These are phyloP conservation scores for Curvularia verruculosa DNA, from an alignment of 2,329 filamentous ascomycete species.

Conservation along the genomic window DNA sequence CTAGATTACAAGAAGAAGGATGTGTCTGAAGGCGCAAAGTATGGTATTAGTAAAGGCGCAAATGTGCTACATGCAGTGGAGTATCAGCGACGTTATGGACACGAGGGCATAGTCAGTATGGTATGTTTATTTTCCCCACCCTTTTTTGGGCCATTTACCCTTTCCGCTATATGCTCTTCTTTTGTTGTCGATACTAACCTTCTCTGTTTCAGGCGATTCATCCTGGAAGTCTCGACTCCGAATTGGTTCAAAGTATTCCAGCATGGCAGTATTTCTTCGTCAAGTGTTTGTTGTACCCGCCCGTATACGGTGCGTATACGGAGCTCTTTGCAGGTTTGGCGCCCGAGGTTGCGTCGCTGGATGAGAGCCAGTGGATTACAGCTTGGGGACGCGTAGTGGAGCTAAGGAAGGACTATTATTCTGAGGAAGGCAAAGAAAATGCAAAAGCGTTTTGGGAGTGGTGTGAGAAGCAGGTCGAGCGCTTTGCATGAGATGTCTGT, in stretches of 20 bases:
- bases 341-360: slow-evolving; percentile 18
- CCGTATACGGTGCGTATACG: slow-evolving; percentile 34
- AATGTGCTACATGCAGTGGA: slow-evolving; percentile 37
- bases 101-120: slow-evolving; percentile 29
- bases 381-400: slow-evolving; percentile 54
- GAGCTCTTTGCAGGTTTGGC: slow-evolving; percentile 34
- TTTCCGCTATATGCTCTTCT: neutral
- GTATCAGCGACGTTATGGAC: slow-evolving; percentile 21
- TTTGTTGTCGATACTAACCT: neutral
- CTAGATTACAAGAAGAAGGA: slow-evolving; percentile 21
- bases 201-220: slow-evolving; percentile 34
- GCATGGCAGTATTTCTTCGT: slow-evolving; percentile 3
- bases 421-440: slow-evolving; percentile 39
- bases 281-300: slow-evolving; percentile 12
- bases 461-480: slow-evolving; percentile 47
- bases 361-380: slow-evolving; percentile 50
- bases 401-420: slow-evolving; percentile 32
- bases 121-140: slow-evolving; percentile 10
- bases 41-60: slow-evolving; percentile 35
- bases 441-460: slow-evolving; percentile 55
- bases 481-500: slow-evolving; percentile 16
- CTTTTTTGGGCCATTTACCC: neutral
- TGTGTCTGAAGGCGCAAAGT: slow-evolving; percentile 18
- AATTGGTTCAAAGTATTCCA: slow-evolving; percentile 43
- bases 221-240: slow-evolving; percentile 46